A percentile compares a stretch with the other conserved stretches of the same genome.
These are phyloP conservation scores for Pleurotus tuber-regium DNA, from an alignment of 768 basidiomycete species.

Conservation along the genomic window DNA sequence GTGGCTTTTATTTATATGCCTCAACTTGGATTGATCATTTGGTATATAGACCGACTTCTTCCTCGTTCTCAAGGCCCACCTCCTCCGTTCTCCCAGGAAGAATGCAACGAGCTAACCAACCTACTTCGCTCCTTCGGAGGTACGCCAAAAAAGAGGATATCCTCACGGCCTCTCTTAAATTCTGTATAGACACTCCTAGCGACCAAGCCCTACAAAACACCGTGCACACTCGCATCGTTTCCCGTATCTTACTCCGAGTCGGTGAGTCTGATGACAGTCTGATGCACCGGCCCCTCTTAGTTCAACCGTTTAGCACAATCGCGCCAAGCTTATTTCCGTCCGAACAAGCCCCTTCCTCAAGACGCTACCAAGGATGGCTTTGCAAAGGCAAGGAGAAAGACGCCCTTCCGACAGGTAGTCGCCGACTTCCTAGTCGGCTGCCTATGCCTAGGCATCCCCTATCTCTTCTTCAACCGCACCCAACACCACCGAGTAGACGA, in stretches of 20 bases:
- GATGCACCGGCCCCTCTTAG: not conserved
- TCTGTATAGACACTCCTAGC: constrained; percentile 24
- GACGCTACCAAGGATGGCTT: constrained; percentile 35
- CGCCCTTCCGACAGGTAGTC: constrained; percentile 45
- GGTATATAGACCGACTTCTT: constrained; percentile 60
- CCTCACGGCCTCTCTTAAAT: not conserved
- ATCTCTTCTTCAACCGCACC: constrained; percentile 61
- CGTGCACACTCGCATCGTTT: constrained; percentile 61
- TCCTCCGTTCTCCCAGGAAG: constrained; percentile 72
- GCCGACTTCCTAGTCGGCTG: constrained; percentile 59
- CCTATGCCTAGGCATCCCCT: constrained; percentile 78
- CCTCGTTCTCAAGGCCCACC: constrained; percentile 54
- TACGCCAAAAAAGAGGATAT: not conserved
- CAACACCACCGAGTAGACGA: constrained; percentile 52
- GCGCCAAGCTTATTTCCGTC: constrained; percentile 70
- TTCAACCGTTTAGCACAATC: constrained; percentile 48
- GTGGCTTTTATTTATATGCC: not conserved
- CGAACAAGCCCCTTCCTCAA: constrained; percentile 61
- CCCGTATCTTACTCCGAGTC: constrained; percentile 66
- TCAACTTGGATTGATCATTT: not conserved
- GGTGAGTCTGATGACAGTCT: constrained; percentile 39
- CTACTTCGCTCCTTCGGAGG: constrained; percentile 47
- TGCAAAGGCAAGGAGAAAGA: constrained; percentile 24
- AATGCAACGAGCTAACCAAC: constrained; percentile 71
- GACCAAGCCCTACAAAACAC: constrained; percentile 43